These are phyloP conservation scores for Beauveria asiatica DNA, from an alignment of 2,329 filamentous ascomycete genomes.

Conservation along the genomic window DNA sequence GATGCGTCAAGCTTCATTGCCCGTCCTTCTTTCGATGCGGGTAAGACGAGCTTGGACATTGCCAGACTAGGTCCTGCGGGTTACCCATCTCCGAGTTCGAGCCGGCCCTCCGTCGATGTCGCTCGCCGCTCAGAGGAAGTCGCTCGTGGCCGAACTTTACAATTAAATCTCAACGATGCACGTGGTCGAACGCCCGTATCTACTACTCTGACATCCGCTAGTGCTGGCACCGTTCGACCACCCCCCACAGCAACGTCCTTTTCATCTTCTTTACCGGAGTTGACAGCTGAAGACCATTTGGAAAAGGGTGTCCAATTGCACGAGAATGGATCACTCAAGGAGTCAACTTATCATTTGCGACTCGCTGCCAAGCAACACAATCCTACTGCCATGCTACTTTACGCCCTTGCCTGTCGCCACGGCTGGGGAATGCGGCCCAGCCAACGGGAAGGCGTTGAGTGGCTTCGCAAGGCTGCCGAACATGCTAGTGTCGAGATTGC, in stretches of 20 bases:
- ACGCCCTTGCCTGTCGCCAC: conserved; percentile 88
- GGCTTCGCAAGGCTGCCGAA: conserved; percentile 87
- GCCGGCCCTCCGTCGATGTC: conserved; percentile 36
- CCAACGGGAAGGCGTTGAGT: conserved; percentile 79
- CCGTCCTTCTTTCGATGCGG: conserved; percentile 41
- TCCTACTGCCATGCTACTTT: conserved; percentile 91
- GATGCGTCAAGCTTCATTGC: conserved; percentile 27
- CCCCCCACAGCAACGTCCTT: conserved; percentile 33
- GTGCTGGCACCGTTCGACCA: conserved; percentile 42
- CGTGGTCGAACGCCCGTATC: conserved; percentile 40
- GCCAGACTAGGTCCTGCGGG: conserved; percentile 26
- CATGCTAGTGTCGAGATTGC: conserved; percentile 73
- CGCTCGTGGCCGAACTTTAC: conserved; percentile 36
- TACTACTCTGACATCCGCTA: conserved; percentile 39
- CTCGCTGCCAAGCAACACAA: conserved; percentile 79
- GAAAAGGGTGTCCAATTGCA: conserved; percentile 85
- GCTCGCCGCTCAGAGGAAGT: conserved; percentile 40
- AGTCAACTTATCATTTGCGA: conserved; percentile 93
- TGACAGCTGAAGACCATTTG: conserved; percentile 81
- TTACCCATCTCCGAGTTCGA: conserved; percentile 36
- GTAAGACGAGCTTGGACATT: conserved; percentile 42
- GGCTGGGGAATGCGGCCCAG: conserved; percentile 97
- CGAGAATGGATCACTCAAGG: conserved; percentile 76
- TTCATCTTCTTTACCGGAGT: conserved; percentile 54
- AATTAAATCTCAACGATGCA: conserved; percentile 30